These are phyloP conservation scores for Tulasnella calospora DNA, from an alignment of 768 basidiomycete genomes.

Conservation along the genomic window DNA sequence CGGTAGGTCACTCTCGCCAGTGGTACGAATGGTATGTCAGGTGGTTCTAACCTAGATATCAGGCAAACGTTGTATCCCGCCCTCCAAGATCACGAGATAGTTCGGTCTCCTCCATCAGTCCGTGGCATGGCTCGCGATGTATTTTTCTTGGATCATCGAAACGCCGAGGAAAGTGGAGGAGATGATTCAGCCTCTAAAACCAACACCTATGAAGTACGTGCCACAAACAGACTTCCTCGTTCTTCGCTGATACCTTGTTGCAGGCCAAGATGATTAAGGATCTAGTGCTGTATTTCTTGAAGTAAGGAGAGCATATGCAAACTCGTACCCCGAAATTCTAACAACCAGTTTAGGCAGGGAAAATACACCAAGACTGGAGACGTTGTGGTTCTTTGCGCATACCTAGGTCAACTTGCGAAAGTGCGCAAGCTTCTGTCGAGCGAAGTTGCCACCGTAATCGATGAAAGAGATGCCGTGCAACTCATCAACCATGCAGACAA, in stretches of 20 bases:
- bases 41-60: neutral
- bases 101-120: conserved; percentile 50
- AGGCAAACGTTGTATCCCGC: conserved; percentile 59
- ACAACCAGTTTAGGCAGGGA: conserved; percentile 40
- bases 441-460: conserved; percentile 58
- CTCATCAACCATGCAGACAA: conserved; percentile 48
- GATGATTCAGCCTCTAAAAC: neutral
- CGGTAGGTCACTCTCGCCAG: conserved; percentile 38
- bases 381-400: conserved; percentile 52
- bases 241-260: conserved; percentile 49
- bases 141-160: conserved; percentile 48
- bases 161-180: no score
- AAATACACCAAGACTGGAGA: conserved; percentile 46
- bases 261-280: conserved; percentile 46
- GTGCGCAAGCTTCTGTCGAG: conserved; percentile 43
- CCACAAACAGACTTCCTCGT: conserved; percentile 50
- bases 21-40: neutral
- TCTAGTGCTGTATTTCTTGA: conserved; percentile 50
- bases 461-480: conserved; percentile 60
- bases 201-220: conserved; percentile 47
- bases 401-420: conserved; percentile 48
- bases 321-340: no score
- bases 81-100: conserved; percentile 54
- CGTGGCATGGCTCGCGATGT: conserved; percentile 55
- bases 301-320: conserved; percentile 31